Evolutionary conservation across 495 filamentous ascomycete genomes (phyloP).

Genomic region (Penicillium nucicola): DNA sequence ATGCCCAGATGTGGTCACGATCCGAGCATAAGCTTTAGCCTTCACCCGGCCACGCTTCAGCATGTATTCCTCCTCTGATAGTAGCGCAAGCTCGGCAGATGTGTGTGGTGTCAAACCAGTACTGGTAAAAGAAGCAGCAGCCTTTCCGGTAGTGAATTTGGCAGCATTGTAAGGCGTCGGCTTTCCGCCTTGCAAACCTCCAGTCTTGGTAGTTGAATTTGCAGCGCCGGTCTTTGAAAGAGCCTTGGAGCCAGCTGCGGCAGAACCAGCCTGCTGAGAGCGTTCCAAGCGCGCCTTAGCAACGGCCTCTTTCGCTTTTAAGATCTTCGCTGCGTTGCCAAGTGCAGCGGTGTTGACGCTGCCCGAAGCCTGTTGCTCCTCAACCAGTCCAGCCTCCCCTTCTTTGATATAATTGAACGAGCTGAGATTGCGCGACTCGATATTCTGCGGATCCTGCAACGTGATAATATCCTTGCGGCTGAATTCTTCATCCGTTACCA

Average conservation of each 20-base stretch:
- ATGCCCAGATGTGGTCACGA: constrained; percentile 79
- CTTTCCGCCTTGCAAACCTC: constrained; percentile 29
- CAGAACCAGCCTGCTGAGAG: constrained; percentile 30
- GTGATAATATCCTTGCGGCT: constrained; percentile 91
- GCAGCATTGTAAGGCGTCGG: constrained; percentile 78
- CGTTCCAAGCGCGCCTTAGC: constrained; percentile 72
- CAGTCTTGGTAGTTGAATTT: constrained; percentile 18
- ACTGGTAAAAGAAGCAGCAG: constrained; percentile 91
- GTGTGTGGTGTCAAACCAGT: constrained; percentile 93
- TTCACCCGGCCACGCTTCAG: constrained; percentile 84
- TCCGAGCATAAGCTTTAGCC: constrained; percentile 81
- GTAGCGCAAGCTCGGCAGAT: constrained; percentile 72
- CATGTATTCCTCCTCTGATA: constrained; percentile 95
- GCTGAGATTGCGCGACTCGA: constrained; percentile 77
- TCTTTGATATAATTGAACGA: constrained; percentile 89
- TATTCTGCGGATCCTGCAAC: constrained; percentile 92
- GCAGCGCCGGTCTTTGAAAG: constrained; percentile 36
- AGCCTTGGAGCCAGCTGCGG: constrained; percentile 26
- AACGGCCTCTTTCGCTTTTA: constrained; percentile 89
- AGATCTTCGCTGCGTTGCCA: constrained; percentile 79
- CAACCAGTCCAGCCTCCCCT: constrained; percentile 65
- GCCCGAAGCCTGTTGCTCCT: constrained; percentile 54
- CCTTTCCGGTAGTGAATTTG: constrained; percentile 82
- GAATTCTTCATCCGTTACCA: constrained; percentile 87
- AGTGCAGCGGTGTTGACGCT: constrained; percentile 74